Base-by-base conservation (phyloP, 2,329 filamentous ascomycete genomes). In the Dactylellina drechsleri region DNA sequence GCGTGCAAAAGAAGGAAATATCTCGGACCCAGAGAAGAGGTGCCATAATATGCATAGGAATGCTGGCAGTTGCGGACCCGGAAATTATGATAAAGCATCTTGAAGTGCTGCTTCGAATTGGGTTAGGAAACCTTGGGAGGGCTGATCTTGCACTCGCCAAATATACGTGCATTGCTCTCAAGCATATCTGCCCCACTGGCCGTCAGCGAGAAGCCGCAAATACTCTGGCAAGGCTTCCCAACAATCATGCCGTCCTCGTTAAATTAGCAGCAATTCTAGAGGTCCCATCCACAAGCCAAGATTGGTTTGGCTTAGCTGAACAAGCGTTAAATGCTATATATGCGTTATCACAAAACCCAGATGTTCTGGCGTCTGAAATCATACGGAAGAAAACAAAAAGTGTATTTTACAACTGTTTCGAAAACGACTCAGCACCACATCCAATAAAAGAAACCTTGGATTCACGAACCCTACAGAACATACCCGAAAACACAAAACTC, bases 301-400 rank as follows among this genome's bases (percentile, higher is more conserved):
- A 99, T 81, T 99, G 95, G 92, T 87, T 92, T 79, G 95, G 95
- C 2, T 90, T 98, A 50, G 93, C 95, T 18, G 96, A 99, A 81
- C 95, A 99, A 83, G 94, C 95, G 7, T 92, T 99, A 81, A 92
- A 91, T 78, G 95, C 95, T 56, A 97, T 99, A 58, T 99, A 99
- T 80, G 89, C 92, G 28, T 85, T 99, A 15, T 93, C 95, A 1
- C 96, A 95, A 81, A 93, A 98, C 80, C 95, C 95, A 0, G 95
- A 99, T 80, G 91, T 90, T 2, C 86, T 99, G 5, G 98, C 93
- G 82, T 96, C 95, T 0, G 92, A 97, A 68, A 90, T 98, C 13
- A 87, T 99, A 57, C 88, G 92, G 66, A 88, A 92, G 77, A 96
- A 96, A 84, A 95, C 94, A 0, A 92, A 88, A 79, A 85, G 88